Percentiles rank a stretch among this genome's conserved stretches.
Conservation (phyloP, 371 early-diverging fungal species). For the Catenaria anguillulae region DNA sequence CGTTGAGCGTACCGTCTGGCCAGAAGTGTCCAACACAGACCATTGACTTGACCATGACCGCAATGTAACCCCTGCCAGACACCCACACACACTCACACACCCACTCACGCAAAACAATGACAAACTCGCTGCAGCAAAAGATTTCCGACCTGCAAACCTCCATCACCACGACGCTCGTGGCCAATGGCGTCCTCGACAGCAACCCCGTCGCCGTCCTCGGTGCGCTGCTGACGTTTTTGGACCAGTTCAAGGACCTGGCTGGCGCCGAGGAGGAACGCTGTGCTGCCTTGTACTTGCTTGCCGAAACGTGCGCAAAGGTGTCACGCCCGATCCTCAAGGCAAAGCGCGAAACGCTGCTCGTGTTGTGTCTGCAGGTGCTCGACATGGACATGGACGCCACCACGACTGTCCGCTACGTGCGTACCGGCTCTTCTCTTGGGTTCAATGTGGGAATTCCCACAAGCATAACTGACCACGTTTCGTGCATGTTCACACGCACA, state of each 20-base stretch:
- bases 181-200: neutral
- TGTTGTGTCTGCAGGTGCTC: neutral
- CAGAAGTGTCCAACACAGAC: too few relatives aligned
- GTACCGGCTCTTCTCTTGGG: neutral
- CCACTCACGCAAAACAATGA: too few relatives aligned
- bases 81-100: too few relatives aligned
- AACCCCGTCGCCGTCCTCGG: neutral
- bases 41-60: too few relatives aligned
- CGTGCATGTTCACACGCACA: too few relatives aligned
- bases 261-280: neutral
- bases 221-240: neutral
- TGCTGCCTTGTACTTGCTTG: neutral
- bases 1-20: too few relatives aligned
- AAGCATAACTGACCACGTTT: too few relatives aligned
- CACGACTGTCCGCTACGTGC: conserved; percentile 1
- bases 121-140: neutral
- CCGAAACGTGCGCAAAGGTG: neutral
- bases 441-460: neutral
- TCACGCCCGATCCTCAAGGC: neutral
- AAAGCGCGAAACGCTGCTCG: neutral
- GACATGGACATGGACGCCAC: neutral
- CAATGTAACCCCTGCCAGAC: too few relatives aligned
- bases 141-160: neutral
- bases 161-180: neutral
- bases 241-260: conserved; percentile 2